A percentile compares a stretch with the other conserved stretches of the same genome.
Evolutionary conservation across 805 yeast species (phyloP).

Genomic region (Metschnikowia shivogae): DNA sequence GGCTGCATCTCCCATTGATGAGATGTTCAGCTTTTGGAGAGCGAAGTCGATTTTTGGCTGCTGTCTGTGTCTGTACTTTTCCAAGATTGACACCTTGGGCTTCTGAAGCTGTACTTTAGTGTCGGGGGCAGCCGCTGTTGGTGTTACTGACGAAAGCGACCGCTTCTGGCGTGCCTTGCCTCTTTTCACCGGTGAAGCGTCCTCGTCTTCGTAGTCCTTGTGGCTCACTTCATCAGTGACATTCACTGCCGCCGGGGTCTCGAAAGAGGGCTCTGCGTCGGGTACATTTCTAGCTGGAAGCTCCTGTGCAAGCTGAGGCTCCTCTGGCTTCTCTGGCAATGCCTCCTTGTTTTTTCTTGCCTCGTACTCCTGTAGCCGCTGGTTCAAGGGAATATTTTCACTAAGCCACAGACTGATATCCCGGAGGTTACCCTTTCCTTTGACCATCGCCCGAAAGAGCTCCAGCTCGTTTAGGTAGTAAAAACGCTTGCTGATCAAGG

Average conservation of each 20-base stretch:
- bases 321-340: background rate
- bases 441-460: slow-evolving; percentile 39
- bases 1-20: slow-evolving; percentile 19
- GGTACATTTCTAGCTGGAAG: background rate
- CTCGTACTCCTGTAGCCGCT: slow-evolving; percentile 14
- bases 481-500: slow-evolving; percentile 33
- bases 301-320: background rate
- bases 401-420: slow-evolving; percentile 37
- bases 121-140: slow-evolving; percentile 13
- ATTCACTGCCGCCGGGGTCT: background rate
- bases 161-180: slow-evolving; percentile 29
- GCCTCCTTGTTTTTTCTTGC: slow-evolving; percentile 6
- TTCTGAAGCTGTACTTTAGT: slow-evolving; percentile 39
- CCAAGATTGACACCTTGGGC: slow-evolving; percentile 41
- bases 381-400: slow-evolving; percentile 22
- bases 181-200: slow-evolving; percentile 33
- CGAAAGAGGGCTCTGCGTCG: background rate
- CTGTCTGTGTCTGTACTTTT: slow-evolving; percentile 36
- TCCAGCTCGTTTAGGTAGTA: slow-evolving; percentile 39
- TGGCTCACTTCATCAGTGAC: background rate
- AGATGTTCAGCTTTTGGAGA: slow-evolving; percentile 14
- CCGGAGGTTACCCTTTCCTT: slow-evolving; percentile 40
- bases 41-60: slow-evolving; percentile 31
- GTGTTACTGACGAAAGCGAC: slow-evolving; percentile 6
- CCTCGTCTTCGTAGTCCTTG: slow-evolving; percentile 27